Evolutionary conservation across 2,329 filamentous ascomycete genomes (phyloP), one percentile per base, ranked within the genome.

Genomic region (Paracoccidioides brasiliensis): DNA sequence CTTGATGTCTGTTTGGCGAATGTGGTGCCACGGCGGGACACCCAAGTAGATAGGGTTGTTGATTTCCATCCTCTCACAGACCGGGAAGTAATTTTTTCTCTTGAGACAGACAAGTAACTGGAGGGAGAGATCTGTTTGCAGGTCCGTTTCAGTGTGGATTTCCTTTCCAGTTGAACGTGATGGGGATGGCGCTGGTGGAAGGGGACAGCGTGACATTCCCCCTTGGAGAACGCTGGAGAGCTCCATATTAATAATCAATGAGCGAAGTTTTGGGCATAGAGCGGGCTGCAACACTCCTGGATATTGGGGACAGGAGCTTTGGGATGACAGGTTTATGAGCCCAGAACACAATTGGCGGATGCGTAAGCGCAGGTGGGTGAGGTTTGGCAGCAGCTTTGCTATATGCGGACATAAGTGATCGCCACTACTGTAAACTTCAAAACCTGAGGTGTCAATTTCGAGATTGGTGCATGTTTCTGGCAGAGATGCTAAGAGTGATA

Each of bases 381-480:
- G 43, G 22, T 33, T 15, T n/a, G 46, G 42, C 35, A 57, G 40
- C n/a, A 52, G 22, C n/a, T n/a, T 54, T 41, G 42, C 51, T 6
- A 58, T 52, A 30, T 53, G 40, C 1, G 48, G 35, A 43, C 58
- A 61, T 30, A 57, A 10, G 55, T 61, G 59, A 12, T 44, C 48
- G 8, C 52, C 35, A 7, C 50, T 32, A 15, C 28, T 5, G 44
- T 56, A 57, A 32, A 40, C 10, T 15, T 61, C 58, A 30, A 53
- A 52, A 2, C 58, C 58, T 9, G 44, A 52, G 44, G 58, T 60
- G 44, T 59, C 59, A 33, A 59, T 53, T 51, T 61, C 58, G 22
- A 61, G 15, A 41, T 48, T 41, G 15, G 9, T 40, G 53, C 56
- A 57, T 10, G 52, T 52, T 10, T 4, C 14, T 33, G 59, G 59